These are phyloP conservation scores for Paramecium primaurelia DNA, from an alignment of 73 alveolate genomes.

Conservation along the genomic window DNA sequence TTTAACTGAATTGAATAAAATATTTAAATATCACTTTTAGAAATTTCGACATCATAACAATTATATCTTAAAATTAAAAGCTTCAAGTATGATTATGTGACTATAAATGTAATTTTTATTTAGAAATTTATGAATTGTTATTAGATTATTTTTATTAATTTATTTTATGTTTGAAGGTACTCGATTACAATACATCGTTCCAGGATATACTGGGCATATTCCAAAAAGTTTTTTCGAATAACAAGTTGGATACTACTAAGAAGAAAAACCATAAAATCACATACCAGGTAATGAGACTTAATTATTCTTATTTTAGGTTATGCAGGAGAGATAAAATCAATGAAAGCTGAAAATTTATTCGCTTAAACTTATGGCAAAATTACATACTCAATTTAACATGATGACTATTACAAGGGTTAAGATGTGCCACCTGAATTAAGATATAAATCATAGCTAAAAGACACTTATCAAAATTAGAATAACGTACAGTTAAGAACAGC, in stretches of 20 bases:
- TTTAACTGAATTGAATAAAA: neutral
- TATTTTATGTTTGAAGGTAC: slow-evolving; percentile 63
- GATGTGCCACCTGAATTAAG: slow-evolving; percentile 56
- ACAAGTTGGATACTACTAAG: slow-evolving; percentile 29
- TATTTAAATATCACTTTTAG: neutral
- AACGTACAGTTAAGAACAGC: slow-evolving; percentile 58
- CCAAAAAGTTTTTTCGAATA: neutral
- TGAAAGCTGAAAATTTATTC: slow-evolving; percentile 59
- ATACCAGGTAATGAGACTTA: slow-evolving; percentile 55
- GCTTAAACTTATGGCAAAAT: slow-evolving; percentile 62
- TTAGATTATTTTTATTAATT: neutral
- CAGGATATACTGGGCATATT: slow-evolving; percentile 61
- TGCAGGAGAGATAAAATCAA: slow-evolving; percentile 58
- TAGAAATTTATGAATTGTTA: neutral
- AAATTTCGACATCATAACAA: neutral
- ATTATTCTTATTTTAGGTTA: slow-evolving; percentile 15
- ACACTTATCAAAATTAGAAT: slow-evolving; percentile 56
- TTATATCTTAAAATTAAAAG: neutral
- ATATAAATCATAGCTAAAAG: slow-evolving; percentile 47
- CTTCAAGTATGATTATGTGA: neutral
- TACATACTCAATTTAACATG: slow-evolving; percentile 48
- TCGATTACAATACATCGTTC: slow-evolving; percentile 52
- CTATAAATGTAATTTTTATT: neutral
- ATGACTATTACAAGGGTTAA: slow-evolving; percentile 53
- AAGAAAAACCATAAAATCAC: slow-evolving; percentile 52